Evolutionary conservation across 495 filamentous ascomycete genomes (phyloP).

Genomic region (Baudoinia panamericana): DNA sequence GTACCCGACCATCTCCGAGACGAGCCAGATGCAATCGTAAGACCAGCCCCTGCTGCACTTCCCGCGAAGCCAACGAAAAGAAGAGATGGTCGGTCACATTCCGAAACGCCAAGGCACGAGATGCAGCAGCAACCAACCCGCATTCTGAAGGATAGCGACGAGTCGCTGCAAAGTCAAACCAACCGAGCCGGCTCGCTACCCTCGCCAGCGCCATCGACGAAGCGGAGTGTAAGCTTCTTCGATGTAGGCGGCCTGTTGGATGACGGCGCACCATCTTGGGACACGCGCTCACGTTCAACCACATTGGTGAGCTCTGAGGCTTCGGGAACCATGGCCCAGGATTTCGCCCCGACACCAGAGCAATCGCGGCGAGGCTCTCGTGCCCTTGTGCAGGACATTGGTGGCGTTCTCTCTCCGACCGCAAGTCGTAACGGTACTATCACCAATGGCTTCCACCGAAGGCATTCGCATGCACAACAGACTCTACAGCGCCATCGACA

Average conservation of each 20-base stretch:
- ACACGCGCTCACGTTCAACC: constrained; percentile 9
- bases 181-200: constrained; percentile 4
- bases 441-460: not conserved
- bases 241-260: constrained; percentile 30
- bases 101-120: not conserved
- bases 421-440: not conserved
- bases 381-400: constrained; percentile 20
- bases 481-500: constrained; percentile 9
- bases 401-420: constrained; percentile 15
- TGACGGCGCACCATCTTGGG: constrained; percentile 6
- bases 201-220: constrained; percentile 2
- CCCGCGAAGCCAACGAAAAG: constrained; percentile 11
- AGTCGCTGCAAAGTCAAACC: constrained; percentile 14
- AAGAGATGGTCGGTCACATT: constrained; percentile 11
- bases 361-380: constrained; percentile 22
- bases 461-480: constrained; percentile 17
- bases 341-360: constrained; percentile 30
- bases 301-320: constrained; percentile 22
- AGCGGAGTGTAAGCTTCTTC: constrained; percentile 26
- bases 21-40: constrained; percentile 7
- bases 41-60: constrained; percentile 23
- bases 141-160: constrained; percentile 5
- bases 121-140: constrained; percentile 1
- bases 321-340: constrained; percentile 31
- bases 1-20: constrained; percentile 24